phyloP scores from a whole-genome alignment of 2,329 filamentous ascomycete species.

The Neofusicoccum kwambonambiense region DNA sequence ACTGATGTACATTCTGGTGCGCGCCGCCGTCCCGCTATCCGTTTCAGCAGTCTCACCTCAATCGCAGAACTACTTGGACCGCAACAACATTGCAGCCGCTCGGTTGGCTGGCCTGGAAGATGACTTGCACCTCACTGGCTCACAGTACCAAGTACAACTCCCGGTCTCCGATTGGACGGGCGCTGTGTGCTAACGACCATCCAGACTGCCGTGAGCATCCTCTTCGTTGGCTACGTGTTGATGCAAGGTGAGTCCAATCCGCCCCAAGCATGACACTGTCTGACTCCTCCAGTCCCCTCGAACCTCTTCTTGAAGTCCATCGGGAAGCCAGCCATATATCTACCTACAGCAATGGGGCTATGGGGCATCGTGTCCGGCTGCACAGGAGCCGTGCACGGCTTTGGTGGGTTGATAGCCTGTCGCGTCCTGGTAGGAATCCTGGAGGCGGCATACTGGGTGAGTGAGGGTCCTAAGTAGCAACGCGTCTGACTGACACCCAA shows the following conservation, averaged over 20 bases:
- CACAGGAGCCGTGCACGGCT: conserved; percentile 43
- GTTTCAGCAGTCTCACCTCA: background rate
- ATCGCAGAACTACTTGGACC: conserved; percentile 24
- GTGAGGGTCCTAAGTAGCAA: no score
- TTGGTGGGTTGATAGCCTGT: conserved; percentile 46
- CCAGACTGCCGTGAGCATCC: conserved; percentile 60
- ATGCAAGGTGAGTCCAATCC: conserved; percentile 39
- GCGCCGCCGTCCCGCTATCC: background rate
- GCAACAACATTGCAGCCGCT: conserved; percentile 32
- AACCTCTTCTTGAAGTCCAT: conserved; percentile 44
- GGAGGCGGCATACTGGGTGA: conserved; percentile 49
- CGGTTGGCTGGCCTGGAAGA: conserved; percentile 28
- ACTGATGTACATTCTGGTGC: conserved; percentile 37
- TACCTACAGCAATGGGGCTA: conserved; percentile 40
- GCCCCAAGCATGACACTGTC: conserved; percentile 45
- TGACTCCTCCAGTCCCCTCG: conserved; percentile 35
- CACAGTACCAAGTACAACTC: conserved; percentile 21
- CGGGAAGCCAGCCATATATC: conserved; percentile 37
- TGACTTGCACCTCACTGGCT: conserved; percentile 23
- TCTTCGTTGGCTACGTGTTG: conserved; percentile 51
- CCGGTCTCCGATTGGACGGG: no score
- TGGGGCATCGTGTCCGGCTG: conserved; percentile 44
- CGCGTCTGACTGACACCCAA: no score
- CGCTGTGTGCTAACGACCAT: background rate
- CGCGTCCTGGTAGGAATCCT: conserved; percentile 55